Percentiles rank a stretch among this genome's conserved stretches.
These are phyloP conservation scores for Ogataea chonburiensis DNA, from an alignment of 805 yeast species.

Conservation along the genomic window DNA sequence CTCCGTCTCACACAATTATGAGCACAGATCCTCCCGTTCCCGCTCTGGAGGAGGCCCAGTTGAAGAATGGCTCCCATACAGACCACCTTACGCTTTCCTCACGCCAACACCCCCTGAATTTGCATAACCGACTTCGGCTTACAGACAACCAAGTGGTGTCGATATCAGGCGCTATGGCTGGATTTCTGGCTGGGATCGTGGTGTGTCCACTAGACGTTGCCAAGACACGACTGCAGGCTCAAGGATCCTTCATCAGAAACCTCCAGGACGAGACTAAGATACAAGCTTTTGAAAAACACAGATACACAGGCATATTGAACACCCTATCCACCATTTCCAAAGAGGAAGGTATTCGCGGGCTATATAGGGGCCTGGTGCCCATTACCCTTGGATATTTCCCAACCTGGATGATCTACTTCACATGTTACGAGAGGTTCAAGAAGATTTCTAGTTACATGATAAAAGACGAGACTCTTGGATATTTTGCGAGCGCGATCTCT, in stretches of 20 bases:
- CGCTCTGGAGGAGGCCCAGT: constrained; percentile 5
- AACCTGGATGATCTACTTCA: constrained; percentile 95
- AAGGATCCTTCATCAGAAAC: constrained; percentile 50
- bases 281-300: constrained; percentile 24
- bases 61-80: background rate
- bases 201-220: constrained; percentile 97
- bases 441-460: constrained; percentile 28
- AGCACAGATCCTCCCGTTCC: constrained; percentile 10
- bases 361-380: constrained; percentile 91
- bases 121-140: constrained; percentile 17
- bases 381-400: constrained; percentile 92
- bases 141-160: constrained; percentile 57
- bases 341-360: constrained; percentile 81
- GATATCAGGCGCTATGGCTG: constrained; percentile 89
- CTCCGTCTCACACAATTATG: constrained; percentile 1
- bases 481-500: constrained; percentile 66
- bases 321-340: constrained; percentile 63
- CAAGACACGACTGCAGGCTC: constrained; percentile 92
- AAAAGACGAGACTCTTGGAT: constrained; percentile 35
- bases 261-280: constrained; percentile 14
- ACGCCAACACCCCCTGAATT: constrained; percentile 3
- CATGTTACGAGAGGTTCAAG: constrained; percentile 83
- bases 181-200: constrained; percentile 80
- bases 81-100: background rate
- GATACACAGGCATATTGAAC: constrained; percentile 59